Conservation (phyloP, 139 green algal species). For the Picochlorum sp. region DNA sequence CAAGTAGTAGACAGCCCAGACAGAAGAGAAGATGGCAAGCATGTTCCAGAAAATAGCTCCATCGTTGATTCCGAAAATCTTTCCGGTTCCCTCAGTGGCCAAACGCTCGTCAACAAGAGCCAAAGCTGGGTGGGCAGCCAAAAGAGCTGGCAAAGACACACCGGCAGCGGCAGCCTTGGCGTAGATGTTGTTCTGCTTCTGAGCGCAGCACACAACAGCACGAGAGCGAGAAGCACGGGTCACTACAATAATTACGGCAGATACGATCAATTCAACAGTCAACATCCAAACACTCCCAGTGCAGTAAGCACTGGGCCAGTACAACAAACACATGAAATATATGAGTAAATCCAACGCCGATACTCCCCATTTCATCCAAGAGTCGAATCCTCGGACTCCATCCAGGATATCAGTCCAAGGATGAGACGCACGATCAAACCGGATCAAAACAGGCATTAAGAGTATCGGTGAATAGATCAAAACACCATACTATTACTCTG, state of each 20-base stretch:
- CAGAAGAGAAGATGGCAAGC: constrained; percentile 21
- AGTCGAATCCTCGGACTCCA: no score
- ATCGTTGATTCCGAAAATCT: constrained; percentile 48
- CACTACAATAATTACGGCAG: neutral
- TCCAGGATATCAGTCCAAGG: no score
- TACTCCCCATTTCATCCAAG: no score
- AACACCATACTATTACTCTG: no score
- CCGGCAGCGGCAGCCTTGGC: constrained; percentile 30
- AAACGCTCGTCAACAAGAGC: constrained; percentile 49
- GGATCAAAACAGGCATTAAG: no score
- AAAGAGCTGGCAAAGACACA: constrained; percentile 29
- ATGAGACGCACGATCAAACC: no score
- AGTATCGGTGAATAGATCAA: no score
- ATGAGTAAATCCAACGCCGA: no score
- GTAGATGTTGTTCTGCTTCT: constrained; percentile 18
- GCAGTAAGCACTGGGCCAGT: neutral
- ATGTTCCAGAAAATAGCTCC: constrained; percentile 35
- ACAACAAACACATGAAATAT: no score
- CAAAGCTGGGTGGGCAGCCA: constrained; percentile 35
- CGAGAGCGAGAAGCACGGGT: neutral
- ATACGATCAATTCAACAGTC: neutral
- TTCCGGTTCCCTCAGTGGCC: constrained; percentile 40
- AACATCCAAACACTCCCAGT: neutral
- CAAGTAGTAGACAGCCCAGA: constrained; percentile 37
- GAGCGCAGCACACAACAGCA: constrained; percentile 30